Evolutionary conservation across 2,329 filamentous ascomycete species (phyloP).

Genomic region (Microcyclospora tardicrescens): DNA sequence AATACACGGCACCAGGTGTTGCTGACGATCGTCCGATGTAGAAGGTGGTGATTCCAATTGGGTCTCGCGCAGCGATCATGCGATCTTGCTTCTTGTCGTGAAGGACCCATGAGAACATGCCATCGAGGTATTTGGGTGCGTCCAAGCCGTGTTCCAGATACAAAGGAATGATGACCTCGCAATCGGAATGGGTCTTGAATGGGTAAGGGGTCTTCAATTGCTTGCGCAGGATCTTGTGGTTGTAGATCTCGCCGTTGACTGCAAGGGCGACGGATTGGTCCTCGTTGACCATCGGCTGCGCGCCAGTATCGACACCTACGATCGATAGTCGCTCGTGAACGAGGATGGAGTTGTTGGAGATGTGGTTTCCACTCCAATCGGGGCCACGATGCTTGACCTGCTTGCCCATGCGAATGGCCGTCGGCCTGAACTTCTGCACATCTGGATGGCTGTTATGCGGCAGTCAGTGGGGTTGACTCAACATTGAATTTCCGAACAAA

Average conservation of each 20-base stretch:
- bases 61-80: slow-evolving; percentile 85
- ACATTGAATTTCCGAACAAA: not conserved
- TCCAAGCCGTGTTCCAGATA: slow-evolving; percentile 88
- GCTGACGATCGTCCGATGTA: slow-evolving; percentile 83
- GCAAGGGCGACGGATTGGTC: slow-evolving; percentile 80
- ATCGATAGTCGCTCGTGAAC: slow-evolving; percentile 97
- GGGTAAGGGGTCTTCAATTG: slow-evolving; percentile 69
- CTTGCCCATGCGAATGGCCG: slow-evolving; percentile 84
- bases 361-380: slow-evolving; percentile 89
- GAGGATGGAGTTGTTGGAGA: slow-evolving; percentile 84
- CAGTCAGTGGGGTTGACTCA: not conserved
- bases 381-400: slow-evolving; percentile 93
- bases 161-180: slow-evolving; percentile 96
- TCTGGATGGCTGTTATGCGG: slow-evolving; percentile 56
- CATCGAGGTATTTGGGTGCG: slow-evolving; percentile 84
- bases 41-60: slow-evolving; percentile 92
- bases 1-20: slow-evolving; percentile 77
- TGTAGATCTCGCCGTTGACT: slow-evolving; percentile 99
- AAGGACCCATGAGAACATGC: slow-evolving; percentile 99
- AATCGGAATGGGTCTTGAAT: slow-evolving; percentile 98
- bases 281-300: slow-evolving; percentile 86
- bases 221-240: slow-evolving; percentile 92
- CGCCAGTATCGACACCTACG: slow-evolving; percentile 91
- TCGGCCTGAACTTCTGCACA: slow-evolving; percentile 92
- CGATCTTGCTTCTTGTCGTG: slow-evolving; percentile 93